A percentile compares a stretch with the other conserved stretches of the same genome.
phyloP scores from a whole-genome alignment of 2,329 filamentous ascomycete species.

The Penicillium sp. region DNA sequence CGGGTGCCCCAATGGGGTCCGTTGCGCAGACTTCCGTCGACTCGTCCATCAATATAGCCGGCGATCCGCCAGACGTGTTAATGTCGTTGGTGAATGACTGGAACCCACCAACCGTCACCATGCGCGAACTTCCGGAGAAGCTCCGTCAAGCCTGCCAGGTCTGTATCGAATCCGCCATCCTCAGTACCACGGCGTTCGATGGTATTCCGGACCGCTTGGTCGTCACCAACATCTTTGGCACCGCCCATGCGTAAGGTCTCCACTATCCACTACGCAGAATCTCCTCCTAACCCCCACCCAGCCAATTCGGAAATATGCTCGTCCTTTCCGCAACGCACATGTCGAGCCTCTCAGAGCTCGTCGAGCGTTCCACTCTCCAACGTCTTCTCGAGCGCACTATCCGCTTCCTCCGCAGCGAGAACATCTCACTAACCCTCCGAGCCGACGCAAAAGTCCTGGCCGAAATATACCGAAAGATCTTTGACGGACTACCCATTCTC shows the following conservation, averaged over 20 bases:
- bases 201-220: conserved; percentile 64
- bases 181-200: conserved; percentile 82
- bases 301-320: conserved; percentile 94
- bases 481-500: conserved; percentile 33
- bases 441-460: conserved; percentile 73
- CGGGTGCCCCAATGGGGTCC: conserved; percentile 35
- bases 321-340: too few relatives aligned
- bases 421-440: conserved; percentile 70
- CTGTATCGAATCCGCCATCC: conserved; percentile 72
- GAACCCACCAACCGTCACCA: conserved; percentile 15
- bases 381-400: conserved; percentile 71
- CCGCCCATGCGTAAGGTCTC: conserved; percentile 81
- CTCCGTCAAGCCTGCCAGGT: conserved; percentile 56
- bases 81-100: conserved; percentile 11
- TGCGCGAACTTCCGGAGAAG: conserved; percentile 38
- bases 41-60: conserved; percentile 38
- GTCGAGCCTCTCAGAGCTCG: conserved; percentile 61
- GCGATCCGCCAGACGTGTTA: conserved; percentile 23
- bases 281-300: conserved; percentile 36
- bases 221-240: conserved; percentile 92
- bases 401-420: conserved; percentile 64
- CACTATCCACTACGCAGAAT: background rate
- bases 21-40: conserved; percentile 21
- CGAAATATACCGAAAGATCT: conserved; percentile 47
- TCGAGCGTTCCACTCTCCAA: conserved; percentile 57